Conservation (phyloP, 1,284 basidiomycete species). For the Ustilago trichophora region DNA sequence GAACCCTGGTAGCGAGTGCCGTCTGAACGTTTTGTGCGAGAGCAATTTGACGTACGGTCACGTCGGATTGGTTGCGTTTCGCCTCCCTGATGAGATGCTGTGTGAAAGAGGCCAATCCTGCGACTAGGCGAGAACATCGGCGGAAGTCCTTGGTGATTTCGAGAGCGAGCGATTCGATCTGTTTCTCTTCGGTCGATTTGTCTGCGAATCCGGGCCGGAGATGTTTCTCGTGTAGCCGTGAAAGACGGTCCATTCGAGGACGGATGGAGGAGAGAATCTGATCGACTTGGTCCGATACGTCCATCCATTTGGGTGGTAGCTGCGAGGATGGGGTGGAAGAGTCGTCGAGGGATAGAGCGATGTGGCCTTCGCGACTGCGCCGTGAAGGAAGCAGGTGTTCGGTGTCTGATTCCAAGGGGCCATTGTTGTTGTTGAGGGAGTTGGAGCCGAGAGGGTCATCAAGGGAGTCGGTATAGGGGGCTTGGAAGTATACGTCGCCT, state of each 20-base stretch:
- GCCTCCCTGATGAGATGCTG: constrained; percentile 70
- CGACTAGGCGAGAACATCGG: constrained; percentile 47
- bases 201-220: constrained; percentile 95
- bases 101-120: constrained; percentile 49
- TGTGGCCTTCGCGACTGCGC: constrained; percentile 21
- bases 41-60: constrained; percentile 52
- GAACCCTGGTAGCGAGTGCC: constrained; percentile 90
- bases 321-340: constrained; percentile 1
- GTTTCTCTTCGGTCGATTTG: constrained; percentile 87
- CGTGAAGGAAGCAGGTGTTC: constrained; percentile 13
- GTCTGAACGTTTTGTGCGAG: constrained; percentile 93
- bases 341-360: constrained; percentile 9
- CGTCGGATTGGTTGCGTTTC: constrained; percentile 57
- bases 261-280: constrained; percentile 38
- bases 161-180: constrained; percentile 85
- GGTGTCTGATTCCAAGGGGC: constrained; percentile 3
- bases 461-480: constrained; percentile 58
- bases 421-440: no score
- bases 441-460: constrained; percentile 34
- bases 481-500: constrained; percentile 17
- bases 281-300: constrained; percentile 59
- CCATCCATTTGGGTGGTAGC: constrained; percentile 65
- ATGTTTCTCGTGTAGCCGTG: constrained; percentile 94
- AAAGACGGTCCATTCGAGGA: constrained; percentile 73
- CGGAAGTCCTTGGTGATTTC: constrained; percentile 76